These are phyloP conservation scores for Nicotiana undulata DNA, from an alignment of 257 asterid genomes.

Conservation along the genomic window DNA sequence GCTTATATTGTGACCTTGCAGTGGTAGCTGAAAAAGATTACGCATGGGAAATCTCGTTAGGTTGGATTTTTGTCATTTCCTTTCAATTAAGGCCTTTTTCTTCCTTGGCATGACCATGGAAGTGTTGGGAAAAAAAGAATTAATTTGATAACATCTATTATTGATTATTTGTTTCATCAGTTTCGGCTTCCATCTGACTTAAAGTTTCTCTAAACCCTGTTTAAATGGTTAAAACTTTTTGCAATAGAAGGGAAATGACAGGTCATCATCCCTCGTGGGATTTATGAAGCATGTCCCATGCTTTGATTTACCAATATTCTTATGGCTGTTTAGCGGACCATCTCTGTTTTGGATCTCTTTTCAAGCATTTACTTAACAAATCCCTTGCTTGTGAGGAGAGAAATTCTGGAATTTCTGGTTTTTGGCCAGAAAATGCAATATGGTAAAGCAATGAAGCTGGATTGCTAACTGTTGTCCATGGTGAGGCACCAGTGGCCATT, in stretches of 20 bases:
- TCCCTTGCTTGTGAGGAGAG: conserved; percentile 50
- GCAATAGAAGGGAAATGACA: too few relatives aligned
- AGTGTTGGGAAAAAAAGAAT: not conserved
- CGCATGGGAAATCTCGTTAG: not conserved
- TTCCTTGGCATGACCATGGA: not conserved
- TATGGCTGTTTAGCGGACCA: conserved; percentile 47
- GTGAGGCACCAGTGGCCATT: conserved; percentile 54
- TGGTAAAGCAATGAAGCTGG: conserved; percentile 27
- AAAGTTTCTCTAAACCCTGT: not conserved
- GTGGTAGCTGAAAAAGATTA: not conserved
- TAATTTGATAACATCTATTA: too few relatives aligned
- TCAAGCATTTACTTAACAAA: conserved; percentile 52
- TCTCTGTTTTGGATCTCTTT: not conserved
- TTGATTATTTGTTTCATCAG: not conserved
- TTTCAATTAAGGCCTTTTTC: not conserved
- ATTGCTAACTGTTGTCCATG: conserved; percentile 39
- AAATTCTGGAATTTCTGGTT: conserved; percentile 41
- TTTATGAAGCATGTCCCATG: not conserved
- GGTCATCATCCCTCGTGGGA: not conserved
- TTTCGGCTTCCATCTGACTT: not conserved
- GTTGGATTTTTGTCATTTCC: not conserved
- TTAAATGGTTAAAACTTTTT: too few relatives aligned
- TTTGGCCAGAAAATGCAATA: conserved; percentile 53
- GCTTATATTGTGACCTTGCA: too few relatives aligned
- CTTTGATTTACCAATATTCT: not conserved